Evolutionary conservation across 805 yeast genomes (phyloP).

Genomic region (Ascoidea rubescens): DNA sequence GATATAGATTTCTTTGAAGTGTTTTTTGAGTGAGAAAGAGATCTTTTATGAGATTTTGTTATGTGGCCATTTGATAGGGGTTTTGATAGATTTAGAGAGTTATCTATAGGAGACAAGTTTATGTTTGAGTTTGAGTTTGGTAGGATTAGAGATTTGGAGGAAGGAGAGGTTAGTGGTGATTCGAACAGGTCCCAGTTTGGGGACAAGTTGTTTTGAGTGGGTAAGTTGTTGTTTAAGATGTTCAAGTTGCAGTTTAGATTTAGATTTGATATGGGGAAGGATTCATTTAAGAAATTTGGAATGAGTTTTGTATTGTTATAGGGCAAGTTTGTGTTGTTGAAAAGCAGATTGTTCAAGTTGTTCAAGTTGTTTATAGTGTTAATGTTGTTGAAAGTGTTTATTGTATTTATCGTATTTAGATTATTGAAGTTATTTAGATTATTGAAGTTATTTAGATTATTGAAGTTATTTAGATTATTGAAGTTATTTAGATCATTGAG

Average conservation of each 20-base stretch:
- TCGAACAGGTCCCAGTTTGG: neutral
- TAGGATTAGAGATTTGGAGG: neutral
- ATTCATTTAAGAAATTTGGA: neutral
- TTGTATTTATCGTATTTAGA: neutral
- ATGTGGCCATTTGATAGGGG: constrained; percentile 8
- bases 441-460: neutral
- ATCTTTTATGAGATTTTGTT: constrained; percentile 1
- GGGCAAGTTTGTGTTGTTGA: neutral
- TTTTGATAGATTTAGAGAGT: constrained; percentile 1
- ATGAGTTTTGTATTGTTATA: neutral
- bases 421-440: neutral
- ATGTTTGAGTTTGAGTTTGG: neutral
- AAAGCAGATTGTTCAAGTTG: neutral
- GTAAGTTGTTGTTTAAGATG: neutral
- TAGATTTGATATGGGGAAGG: neutral
- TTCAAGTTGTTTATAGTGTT: neutral
- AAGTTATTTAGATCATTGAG: too few relatives aligned
- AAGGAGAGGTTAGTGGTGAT: neutral
- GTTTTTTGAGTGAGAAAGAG: too few relatives aligned
- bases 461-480: neutral
- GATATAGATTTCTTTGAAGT: too few relatives aligned
- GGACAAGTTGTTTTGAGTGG: neutral
- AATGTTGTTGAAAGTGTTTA: neutral
- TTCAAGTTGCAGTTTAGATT: neutral
- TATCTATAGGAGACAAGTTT: constrained; percentile 1